phyloP scores from a whole-genome alignment of 1,139 yeast genomes.

The Entelexis paramagnoliae region DNA sequence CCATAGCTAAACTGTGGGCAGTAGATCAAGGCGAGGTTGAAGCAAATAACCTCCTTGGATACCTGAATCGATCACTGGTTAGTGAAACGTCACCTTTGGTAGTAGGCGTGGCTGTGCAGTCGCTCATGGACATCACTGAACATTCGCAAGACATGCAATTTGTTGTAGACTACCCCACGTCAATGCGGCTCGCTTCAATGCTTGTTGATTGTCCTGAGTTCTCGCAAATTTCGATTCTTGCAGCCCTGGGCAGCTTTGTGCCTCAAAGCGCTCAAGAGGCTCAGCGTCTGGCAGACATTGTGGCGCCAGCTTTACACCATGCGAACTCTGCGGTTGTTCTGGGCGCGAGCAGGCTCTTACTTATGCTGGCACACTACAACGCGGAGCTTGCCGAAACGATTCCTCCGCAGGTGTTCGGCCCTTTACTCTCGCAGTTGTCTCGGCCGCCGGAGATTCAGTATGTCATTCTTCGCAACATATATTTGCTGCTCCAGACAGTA shows the following conservation, averaged over 20 bases:
- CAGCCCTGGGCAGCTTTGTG: conserved; percentile 56
- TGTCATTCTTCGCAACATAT: conserved; percentile 69
- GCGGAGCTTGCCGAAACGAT: conserved; percentile 24
- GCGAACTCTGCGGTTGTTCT: conserved; percentile 74
- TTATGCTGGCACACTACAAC: conserved; percentile 65
- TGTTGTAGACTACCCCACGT: conserved; percentile 48
- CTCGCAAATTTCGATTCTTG: conserved; percentile 65
- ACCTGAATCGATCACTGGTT: conserved; percentile 51
- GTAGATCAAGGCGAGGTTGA: conserved; percentile 43
- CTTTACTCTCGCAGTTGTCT: conserved; percentile 59
- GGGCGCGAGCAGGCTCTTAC: conserved; percentile 60
- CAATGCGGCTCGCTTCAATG: conserved; percentile 42
- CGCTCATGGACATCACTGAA: conserved; percentile 58
- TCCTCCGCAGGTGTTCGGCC: conserved; percentile 53
- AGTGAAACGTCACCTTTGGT: conserved; percentile 45
- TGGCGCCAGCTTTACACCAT: conserved; percentile 66
- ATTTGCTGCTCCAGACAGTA: conserved; percentile 52
- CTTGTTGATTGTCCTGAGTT: conserved; percentile 61
- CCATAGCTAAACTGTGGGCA: conserved; percentile 60
- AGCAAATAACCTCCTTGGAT: conserved; percentile 41
- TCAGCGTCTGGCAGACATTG: conserved; percentile 51
- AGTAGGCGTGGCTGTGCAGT: conserved; percentile 63
- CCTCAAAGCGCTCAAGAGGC: conserved; percentile 66
- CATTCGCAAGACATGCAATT: conserved; percentile 41
- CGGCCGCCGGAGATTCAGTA: conserved; percentile 82